Percentiles rank a stretch among this genome's conserved stretches.
These are phyloP conservation scores for Russula abietina DNA, from an alignment of 768 basidiomycete species.

Conservation along the genomic window DNA sequence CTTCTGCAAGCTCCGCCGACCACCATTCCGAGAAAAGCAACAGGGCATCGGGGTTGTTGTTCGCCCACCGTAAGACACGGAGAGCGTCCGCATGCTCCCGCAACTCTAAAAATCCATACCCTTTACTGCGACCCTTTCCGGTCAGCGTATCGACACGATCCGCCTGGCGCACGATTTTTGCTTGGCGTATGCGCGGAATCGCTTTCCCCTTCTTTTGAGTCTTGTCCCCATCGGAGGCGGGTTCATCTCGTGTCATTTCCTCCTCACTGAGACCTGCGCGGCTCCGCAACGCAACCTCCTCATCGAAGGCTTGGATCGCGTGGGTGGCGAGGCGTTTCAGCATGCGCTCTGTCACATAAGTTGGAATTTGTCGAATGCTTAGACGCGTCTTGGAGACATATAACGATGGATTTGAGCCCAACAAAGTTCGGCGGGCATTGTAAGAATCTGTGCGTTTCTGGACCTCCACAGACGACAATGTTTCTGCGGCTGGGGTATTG, in stretches of 20 bases:
- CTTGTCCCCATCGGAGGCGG: constrained; percentile 28
- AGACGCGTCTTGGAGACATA: constrained; percentile 94
- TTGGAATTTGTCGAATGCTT: constrained; percentile 86
- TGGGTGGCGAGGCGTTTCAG: constrained; percentile 84
- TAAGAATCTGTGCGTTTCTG: constrained; percentile 82
- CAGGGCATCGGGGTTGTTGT: constrained; percentile 71
- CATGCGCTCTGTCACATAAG: constrained; percentile 83
- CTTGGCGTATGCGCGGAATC: constrained; percentile 45
- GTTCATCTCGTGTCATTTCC: constrained; percentile 46
- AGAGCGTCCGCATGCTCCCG: constrained; percentile 83
- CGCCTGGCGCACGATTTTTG: constrained; percentile 84
- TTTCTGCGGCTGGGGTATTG: constrained; percentile 71
- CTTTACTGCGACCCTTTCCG: constrained; percentile 82
- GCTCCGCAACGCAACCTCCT: constrained; percentile 59
- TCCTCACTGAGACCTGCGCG: constrained; percentile 63
- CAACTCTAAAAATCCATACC: constrained; percentile 95
- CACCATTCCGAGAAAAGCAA: constrained; percentile 75
- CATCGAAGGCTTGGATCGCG: constrained; percentile 70
- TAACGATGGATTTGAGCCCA: constrained; percentile 88
- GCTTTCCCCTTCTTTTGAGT: constrained; percentile 29
- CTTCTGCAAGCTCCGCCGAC: constrained; percentile 64
- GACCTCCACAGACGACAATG: constrained; percentile 66
- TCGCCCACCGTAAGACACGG: constrained; percentile 88
- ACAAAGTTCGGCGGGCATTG: constrained; percentile 73
- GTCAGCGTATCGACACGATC: constrained; percentile 88